A percentile compares a stretch with the other conserved stretches of the same genome.
Evolutionary conservation across 768 basidiomycete species (phyloP).

Genomic region (Leccinum aurantiacum): DNA sequence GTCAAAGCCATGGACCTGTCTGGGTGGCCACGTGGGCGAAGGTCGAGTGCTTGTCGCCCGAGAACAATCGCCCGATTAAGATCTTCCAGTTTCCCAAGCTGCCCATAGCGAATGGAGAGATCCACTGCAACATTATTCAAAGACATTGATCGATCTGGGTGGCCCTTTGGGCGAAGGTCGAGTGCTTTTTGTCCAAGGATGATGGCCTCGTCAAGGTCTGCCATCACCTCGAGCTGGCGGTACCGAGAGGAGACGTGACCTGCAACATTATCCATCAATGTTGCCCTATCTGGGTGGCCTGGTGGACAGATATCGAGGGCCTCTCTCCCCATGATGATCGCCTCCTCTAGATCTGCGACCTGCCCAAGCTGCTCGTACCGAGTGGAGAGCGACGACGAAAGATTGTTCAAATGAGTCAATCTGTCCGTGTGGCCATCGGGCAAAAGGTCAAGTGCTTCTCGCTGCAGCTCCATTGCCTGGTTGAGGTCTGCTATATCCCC

Average conservation of each 20-base stretch:
- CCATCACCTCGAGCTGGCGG: background rate
- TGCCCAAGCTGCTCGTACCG: background rate
- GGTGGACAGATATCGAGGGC: background rate
- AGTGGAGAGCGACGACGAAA: background rate
- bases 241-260: background rate
- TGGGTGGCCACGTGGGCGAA: background rate
- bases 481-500: background rate
- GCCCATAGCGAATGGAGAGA: background rate
- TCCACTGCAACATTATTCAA: background rate
- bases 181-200: background rate
- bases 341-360: background rate
- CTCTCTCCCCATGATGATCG: background rate
- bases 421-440: background rate
- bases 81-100: background rate
- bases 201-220: background rate
- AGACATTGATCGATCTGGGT: background rate
- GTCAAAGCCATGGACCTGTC: background rate
- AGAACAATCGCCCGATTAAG: background rate
- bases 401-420: background rate
- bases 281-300: background rate
- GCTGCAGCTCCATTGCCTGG: background rate
- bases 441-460: background rate
- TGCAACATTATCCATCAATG: background rate
- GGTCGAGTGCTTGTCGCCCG: background rate
- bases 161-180: background rate